These are phyloP conservation scores for Phialophora verrucosa DNA, from an alignment of 2,329 filamentous ascomycete species.

Conservation along the genomic window DNA sequence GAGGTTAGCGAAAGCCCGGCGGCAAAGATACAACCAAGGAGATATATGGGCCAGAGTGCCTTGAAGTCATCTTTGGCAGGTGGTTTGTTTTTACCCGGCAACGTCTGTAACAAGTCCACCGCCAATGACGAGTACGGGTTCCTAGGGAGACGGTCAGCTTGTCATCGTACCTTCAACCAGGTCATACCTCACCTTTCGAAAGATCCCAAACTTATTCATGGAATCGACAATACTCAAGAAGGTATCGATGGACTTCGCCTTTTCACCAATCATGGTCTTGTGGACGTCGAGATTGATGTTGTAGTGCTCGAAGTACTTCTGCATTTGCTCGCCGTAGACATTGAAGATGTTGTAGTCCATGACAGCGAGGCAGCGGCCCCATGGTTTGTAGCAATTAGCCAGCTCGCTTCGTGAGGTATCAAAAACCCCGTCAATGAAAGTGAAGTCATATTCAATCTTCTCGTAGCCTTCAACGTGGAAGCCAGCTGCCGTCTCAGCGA, in stretches of 20 bases:
- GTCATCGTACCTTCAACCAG: constrained; percentile 21
- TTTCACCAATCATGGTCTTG: constrained; percentile 76
- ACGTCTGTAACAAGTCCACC: constrained; percentile 75
- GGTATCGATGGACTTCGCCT: constrained; percentile 74
- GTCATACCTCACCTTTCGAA: constrained; percentile 59
- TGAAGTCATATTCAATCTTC: constrained; percentile 78
- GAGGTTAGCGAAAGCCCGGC: constrained; percentile 39
- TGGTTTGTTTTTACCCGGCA: constrained; percentile 64
- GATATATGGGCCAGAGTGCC: constrained; percentile 56
- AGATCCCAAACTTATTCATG: constrained; percentile 75
- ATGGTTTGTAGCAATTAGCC: constrained; percentile 68
- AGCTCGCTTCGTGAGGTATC: constrained; percentile 65
- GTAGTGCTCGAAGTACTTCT: constrained; percentile 70
- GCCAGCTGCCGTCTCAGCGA: constrained; percentile 66
- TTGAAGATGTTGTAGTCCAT: constrained; percentile 75
- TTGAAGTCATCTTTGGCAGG: constrained; percentile 53
- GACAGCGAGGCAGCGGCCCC: constrained; percentile 70
- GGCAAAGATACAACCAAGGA: constrained; percentile 36
- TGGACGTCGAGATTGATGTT: constrained; percentile 68
- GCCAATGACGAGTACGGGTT: constrained; percentile 70
- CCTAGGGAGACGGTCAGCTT: constrained; percentile 46
- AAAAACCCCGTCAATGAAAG: constrained; percentile 73
- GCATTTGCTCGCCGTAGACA: constrained; percentile 69
- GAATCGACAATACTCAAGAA: constrained; percentile 72
- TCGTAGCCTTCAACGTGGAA: constrained; percentile 76